Evolutionary conservation across 1,284 basidiomycete genomes (phyloP).

Genomic region (Leccinum huronense): DNA sequence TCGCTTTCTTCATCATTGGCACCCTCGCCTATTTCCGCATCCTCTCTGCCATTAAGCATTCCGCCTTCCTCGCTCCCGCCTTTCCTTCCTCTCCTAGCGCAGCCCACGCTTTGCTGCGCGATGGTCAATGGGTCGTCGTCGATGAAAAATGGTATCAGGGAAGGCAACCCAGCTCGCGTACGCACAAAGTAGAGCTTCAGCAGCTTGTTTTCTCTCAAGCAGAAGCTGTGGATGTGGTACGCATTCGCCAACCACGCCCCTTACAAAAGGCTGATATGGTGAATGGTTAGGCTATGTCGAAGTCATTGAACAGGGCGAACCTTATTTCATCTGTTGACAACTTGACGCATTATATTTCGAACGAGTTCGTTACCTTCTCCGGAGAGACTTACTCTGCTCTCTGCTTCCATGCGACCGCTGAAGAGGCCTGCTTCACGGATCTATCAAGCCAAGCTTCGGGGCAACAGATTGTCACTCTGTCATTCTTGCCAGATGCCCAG

Average conservation of each 20-base stretch:
- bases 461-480: conserved; percentile 55
- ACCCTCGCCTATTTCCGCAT: conserved; percentile 93
- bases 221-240: conserved; percentile 37
- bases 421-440: conserved; percentile 44
- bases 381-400: conserved; percentile 40
- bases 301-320: conserved; percentile 32
- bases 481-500: conserved; percentile 51
- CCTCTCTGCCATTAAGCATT: conserved; percentile 80
- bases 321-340: conserved; percentile 45
- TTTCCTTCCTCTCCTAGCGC: conserved; percentile 49
- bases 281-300: conserved; percentile 3
- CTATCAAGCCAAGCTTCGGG: conserved; percentile 35
- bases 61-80: conserved; percentile 59
- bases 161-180: conserved; percentile 35
- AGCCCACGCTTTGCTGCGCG: conserved; percentile 50
- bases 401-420: conserved; percentile 35
- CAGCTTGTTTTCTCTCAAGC: conserved; percentile 62
- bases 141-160: conserved; percentile 49
- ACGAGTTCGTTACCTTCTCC: conserved; percentile 41
- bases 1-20: conserved; percentile 81
- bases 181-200: conserved; percentile 56
- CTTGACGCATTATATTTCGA: conserved; percentile 48
- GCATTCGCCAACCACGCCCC: conserved; percentile 13
- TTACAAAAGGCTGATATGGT: conserved; percentile 9
- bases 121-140: conserved; percentile 56